Evolutionary conservation across 2,329 filamentous ascomycete genomes (phyloP).

Genomic region (Sporothrix phasma): DNA sequence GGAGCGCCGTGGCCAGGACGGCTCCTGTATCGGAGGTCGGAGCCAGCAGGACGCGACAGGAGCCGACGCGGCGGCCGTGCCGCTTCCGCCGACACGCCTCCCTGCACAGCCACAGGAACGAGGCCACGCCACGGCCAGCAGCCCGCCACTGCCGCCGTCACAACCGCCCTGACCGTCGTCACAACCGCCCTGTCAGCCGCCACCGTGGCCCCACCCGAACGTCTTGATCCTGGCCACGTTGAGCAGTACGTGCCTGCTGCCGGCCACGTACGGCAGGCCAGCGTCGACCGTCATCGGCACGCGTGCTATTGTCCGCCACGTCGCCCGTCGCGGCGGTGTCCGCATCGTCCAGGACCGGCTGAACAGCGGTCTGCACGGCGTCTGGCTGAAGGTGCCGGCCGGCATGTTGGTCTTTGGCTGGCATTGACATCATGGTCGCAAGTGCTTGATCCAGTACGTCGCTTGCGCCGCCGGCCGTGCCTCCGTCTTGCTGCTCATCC

Average conservation of each 20-base stretch:
- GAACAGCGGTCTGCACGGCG: constrained; percentile 45
- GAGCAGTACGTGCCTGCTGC: constrained; percentile 57
- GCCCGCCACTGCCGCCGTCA: neutral
- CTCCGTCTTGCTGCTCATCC: constrained; percentile 11
- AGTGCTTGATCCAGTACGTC: constrained; percentile 18
- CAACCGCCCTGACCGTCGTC: neutral
- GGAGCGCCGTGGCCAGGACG: neutral
- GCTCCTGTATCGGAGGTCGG: neutral
- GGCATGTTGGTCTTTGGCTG: constrained; percentile 60
- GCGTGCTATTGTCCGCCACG: constrained; percentile 46
- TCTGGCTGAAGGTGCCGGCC: constrained; percentile 47
- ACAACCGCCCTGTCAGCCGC: neutral
- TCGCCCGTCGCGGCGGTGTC: constrained; percentile 44
- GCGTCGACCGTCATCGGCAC: too few species aligned
- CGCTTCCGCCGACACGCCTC: neutral
- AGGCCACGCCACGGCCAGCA: neutral
- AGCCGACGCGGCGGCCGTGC: neutral
- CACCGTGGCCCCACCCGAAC: neutral
- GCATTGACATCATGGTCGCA: constrained; percentile 58
- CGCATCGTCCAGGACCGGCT: constrained; percentile 61
- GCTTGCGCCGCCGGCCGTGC: constrained; percentile 13
- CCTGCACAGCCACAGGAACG: neutral
- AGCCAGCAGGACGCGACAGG: neutral
- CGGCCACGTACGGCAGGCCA: constrained; percentile 54
- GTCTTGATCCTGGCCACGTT: neutral